Evolutionary conservation across 2,329 filamentous ascomycete genomes (phyloP), one percentile per base, ranked within the genome.

Genomic region (Aspergillus sp.): DNA sequence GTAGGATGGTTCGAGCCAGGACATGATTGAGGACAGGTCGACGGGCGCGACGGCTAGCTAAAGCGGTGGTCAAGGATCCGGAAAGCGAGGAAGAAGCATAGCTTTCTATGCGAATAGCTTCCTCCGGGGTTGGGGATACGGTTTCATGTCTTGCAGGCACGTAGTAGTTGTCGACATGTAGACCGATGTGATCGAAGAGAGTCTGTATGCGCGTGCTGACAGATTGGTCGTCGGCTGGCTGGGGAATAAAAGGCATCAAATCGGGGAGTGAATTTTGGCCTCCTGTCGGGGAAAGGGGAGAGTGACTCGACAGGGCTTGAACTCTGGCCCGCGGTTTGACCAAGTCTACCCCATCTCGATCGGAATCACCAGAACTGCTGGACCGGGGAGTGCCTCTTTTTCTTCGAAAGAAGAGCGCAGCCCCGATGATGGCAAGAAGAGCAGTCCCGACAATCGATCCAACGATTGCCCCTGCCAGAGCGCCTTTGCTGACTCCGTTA

Each of bases 111-210:
- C 48, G 27, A 3, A n/a, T 44, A 7, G 44, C 19, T 8, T 19
- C 41, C 11, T 65, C 61, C 8, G 17, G 8, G 17, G 61, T 49
- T 3, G 52, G 39, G 32, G 38, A 39, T 8, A 58, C 41, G n/a
- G 41, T 23, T 3, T 17, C 39, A 15, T 59, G 21, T 3, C 27
- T 27, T 2, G 23, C 25, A 6, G 55, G 47, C 3, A 64, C 49
- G 55, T 77, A 77, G 54, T 72, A 77, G 53, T 77, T 77, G 21
- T 77, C 75, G 23, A 76, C 64, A 57, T 77, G 75, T 1, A 75
- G 64, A 41, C 68, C 64, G 21, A 71, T 69, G 52, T 73, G 73
- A 41, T 76, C 73, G 59, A 74, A 71, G 1, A 77, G 51, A 0
- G 69, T 69, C 47, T 70, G 66, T 19, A 75, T 65, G 5, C 66